phyloP scores from a whole-genome alignment of 306 rosid species.

The Mucuna pruriens region DNA sequence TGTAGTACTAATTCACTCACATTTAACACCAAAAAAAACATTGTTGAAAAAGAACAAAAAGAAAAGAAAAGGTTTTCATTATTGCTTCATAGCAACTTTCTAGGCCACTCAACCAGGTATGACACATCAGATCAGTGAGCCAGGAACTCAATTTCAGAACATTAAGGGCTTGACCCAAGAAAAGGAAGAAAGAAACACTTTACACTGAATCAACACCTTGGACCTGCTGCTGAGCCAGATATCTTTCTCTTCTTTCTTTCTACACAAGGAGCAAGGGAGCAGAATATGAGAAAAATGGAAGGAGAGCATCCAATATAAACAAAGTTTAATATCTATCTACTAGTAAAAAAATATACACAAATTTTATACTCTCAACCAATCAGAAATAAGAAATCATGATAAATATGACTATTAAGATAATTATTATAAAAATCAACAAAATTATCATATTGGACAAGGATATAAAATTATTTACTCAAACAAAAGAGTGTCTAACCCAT shows the following conservation, averaged over 20 bases:
- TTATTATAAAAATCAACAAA: neutral
- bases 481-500: conserved; percentile 74
- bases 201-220: conserved; percentile 75
- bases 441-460: neutral
- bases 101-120: conserved; percentile 41
- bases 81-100: conserved; percentile 27
- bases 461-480: too few relatives aligned
- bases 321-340: neutral
- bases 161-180: conserved; percentile 32
- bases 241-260: conserved; percentile 98
- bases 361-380: neutral
- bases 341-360: neutral
- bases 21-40: conserved; percentile 33
- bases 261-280: conserved; percentile 41
- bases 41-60: neutral
- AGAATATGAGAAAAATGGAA: neutral
- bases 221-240: conserved; percentile 87
- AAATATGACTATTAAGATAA: neutral
- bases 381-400: neutral
- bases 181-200: conserved; percentile 17
- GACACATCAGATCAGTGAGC: conserved; percentile 35
- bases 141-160: conserved; percentile 38
- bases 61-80: conserved; percentile 9
- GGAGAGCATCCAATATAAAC: neutral
- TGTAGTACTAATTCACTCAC: conserved; percentile 37